Evolutionary conservation across 352 stramenopile species (phyloP).

Genomic region (Globisporangium mamillatum): DNA sequence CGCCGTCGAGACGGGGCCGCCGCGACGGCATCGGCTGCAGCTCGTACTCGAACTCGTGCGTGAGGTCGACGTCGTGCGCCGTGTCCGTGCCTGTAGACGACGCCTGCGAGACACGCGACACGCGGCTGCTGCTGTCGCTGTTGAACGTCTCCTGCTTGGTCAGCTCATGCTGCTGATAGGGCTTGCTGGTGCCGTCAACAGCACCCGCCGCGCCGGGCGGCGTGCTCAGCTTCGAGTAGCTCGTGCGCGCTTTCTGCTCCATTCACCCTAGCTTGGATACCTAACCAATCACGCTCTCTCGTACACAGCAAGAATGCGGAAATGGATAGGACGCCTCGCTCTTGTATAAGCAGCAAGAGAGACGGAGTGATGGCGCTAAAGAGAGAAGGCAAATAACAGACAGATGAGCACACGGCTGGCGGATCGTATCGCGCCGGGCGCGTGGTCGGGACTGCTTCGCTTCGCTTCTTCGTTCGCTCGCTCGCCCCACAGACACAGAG

Average conservation of each 20-base stretch:
- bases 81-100: slow-evolving; percentile 12
- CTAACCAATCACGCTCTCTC: background rate
- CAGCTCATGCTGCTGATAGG: slow-evolving; percentile 12
- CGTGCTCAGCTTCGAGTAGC: slow-evolving; percentile 40
- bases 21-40: slow-evolving; percentile 16
- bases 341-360: background rate
- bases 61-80: slow-evolving; percentile 17
- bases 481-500: background rate
- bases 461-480: background rate
- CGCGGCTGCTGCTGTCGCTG: slow-evolving; percentile 22
- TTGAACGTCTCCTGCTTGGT: slow-evolving; percentile 38
- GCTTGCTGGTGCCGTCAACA: background rate
- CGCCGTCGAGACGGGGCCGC: background rate
- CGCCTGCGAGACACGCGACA: slow-evolving; percentile 12
- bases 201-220: slow-evolving; percentile 19
- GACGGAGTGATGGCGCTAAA: background rate
- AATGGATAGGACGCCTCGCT: background rate
- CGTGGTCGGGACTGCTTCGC: background rate
- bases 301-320: background rate
- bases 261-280: background rate
- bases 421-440: background rate
- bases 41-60: slow-evolving; percentile 19
- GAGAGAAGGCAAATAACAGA: background rate
- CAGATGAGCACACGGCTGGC: background rate
- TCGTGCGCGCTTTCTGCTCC: slow-evolving; percentile 8